Base-by-base conservation (phyloP, 2,329 filamentous ascomycete genomes). In the Neurospora crassa region DNA sequence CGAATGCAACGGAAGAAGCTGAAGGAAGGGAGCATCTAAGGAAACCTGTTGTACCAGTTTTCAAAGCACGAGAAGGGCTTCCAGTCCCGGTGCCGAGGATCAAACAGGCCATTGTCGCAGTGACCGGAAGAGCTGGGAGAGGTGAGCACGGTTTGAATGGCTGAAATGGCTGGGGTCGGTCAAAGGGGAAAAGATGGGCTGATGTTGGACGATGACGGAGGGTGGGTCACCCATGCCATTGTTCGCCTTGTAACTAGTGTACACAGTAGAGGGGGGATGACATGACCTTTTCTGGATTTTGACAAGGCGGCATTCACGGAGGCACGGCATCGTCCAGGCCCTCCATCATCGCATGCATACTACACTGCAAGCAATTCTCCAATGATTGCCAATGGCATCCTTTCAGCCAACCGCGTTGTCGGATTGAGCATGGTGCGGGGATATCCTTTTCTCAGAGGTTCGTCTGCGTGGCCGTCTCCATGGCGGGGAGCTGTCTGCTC, bases 141-240 rank as follows among this genome's bases (percentile, higher is more conserved):
- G 53, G 53, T 63, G 29, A 63, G 53, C 53, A 63, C 53, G 53
- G 53, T 8, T 34, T 34, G 53, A 63, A 63, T 63, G 24, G 47
- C 14, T 59, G 24, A 59, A 53, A 53, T 53, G 53, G 53, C 53
- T 34, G 53, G 24, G 24, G 24, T 63, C 4, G 53, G 34, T 16
- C 34, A 14, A 63, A 37, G 29, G 53, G 47, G 53, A 63, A 63
- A 11, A 37, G 16, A n/a, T 67, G 73, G 73, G 73, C 73, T 74
- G 73, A 74, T 74, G 67, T 70, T 37, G 53, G 68, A 69, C 37
- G 40, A 63, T 68, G 70, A 72, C 68, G 69, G 69, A 67, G 67
- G 24, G 68, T 69, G 68, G 67, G 67, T 14, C 40, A 53, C 8
- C 53, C 29, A 63, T 63, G 24, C 53, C 16, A 11, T 63, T 37